A percentile compares a stretch with the other conserved stretches of the same genome.
phyloP scores from a whole-genome alignment of 2,329 filamentous ascomycete genomes.

The Pseudocercospora macadamiae region DNA sequence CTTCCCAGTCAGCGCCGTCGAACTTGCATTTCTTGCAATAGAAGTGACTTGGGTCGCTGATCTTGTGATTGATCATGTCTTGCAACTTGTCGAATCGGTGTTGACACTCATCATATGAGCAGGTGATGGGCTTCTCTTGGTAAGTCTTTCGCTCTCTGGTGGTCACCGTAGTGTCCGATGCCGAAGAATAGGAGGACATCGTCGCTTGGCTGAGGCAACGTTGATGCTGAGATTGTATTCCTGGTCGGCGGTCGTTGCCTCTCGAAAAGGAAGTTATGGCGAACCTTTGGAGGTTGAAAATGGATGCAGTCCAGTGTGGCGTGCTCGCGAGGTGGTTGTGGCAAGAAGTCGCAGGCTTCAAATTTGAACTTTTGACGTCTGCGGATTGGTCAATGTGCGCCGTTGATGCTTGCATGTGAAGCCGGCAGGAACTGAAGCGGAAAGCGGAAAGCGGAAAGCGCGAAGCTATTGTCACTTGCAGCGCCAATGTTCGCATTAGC shows the following conservation, averaged over 20 bases:
- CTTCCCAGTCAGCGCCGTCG: constrained; percentile 39
- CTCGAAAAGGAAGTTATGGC: background rate
- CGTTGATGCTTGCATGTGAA: background rate
- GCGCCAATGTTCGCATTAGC: background rate
- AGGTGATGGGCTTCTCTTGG: constrained; percentile 27
- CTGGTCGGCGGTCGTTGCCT: background rate
- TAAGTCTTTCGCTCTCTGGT: background rate
- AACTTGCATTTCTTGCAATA: constrained; percentile 51
- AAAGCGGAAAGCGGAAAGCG: background rate
- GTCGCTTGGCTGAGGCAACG: background rate
- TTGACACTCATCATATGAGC: constrained; percentile 53
- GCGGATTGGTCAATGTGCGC: background rate
- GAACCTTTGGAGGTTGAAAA: background rate
- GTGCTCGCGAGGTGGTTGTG: no score
- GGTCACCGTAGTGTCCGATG: background rate
- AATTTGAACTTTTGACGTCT: background rate
- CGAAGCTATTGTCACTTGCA: background rate
- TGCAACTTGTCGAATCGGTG: constrained; percentile 49
- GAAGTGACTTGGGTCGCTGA: constrained; percentile 43
- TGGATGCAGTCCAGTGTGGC: no score
- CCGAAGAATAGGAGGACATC: background rate
- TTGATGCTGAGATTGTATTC: background rate
- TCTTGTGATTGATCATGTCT: constrained; percentile 58
- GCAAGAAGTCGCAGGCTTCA: background rate
- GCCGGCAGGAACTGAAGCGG: background rate